These are phyloP conservation scores for Blepharisma stoltei DNA, from an alignment of 73 alveolate species.

Conservation along the genomic window DNA sequence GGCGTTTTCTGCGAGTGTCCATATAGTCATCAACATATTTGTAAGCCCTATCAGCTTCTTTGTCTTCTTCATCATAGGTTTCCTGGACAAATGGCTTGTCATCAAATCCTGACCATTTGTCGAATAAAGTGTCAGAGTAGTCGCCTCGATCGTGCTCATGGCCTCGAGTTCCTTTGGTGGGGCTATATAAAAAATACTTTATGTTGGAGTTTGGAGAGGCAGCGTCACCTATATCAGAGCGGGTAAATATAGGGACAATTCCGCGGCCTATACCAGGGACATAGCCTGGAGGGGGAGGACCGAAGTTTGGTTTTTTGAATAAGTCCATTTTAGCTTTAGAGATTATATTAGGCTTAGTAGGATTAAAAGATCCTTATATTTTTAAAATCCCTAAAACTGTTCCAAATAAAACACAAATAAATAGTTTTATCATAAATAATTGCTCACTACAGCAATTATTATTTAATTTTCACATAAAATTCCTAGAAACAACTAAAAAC, in stretches of 20 bases:
- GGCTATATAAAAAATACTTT: slow-evolving; percentile 22
- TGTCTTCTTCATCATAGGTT: slow-evolving; percentile 54
- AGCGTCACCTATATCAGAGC: slow-evolving; percentile 63
- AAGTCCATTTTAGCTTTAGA: slow-evolving; percentile 2
- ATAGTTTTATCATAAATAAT: too few species aligned
- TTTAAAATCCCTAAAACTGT: too few species aligned
- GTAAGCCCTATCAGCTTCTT: slow-evolving; percentile 59
- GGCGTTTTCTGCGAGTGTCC: slow-evolving; percentile 60
- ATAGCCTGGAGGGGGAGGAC: slow-evolving; percentile 63
- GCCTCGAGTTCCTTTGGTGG: slow-evolving; percentile 26
- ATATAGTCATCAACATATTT: slow-evolving; percentile 59
- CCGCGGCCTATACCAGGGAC: slow-evolving; percentile 75
- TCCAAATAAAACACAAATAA: too few species aligned
- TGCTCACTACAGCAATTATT: too few species aligned
- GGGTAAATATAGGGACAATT: slow-evolving; percentile 56
- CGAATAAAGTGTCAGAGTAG: slow-evolving; percentile 37
- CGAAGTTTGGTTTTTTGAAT: slow-evolving; percentile 54
- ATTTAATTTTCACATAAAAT: too few species aligned
- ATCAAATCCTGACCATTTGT: slow-evolving; percentile 58
- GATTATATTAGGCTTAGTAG: slow-evolving; percentile 84
- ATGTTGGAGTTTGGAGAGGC: slow-evolving; percentile 21
- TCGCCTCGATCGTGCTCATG: slow-evolving; percentile 35
- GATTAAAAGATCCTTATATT: slow-evolving; percentile 47
- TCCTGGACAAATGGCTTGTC: slow-evolving; percentile 30
- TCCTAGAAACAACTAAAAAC: too few species aligned